Evolutionary conservation across 2,329 filamentous ascomycete genomes (phyloP), one percentile per base, ranked within the genome.

Genomic region (Aspergillus fijiensis): DNA sequence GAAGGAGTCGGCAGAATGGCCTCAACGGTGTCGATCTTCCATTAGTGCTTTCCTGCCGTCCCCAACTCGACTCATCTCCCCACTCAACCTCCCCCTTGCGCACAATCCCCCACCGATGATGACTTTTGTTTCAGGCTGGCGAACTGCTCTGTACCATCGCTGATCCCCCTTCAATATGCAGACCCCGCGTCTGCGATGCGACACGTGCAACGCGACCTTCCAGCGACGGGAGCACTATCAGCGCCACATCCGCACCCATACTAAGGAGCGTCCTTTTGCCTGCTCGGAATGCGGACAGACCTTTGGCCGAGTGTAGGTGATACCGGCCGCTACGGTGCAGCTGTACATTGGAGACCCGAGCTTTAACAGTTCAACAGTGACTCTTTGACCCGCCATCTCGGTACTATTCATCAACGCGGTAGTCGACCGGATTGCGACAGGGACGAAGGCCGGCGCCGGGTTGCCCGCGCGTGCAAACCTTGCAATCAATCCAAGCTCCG

Each of bases 161-260:
- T 14, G 3, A 25, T 27, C 5, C 12, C 19, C 1, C 16, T 19
- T 6, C 33, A 5, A 35, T 11, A 54, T 54, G 51, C 51, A 54
- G 29, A 19, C 33, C 14, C 14, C 14, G 21, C 33, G 27, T 16
- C 25, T 23, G 19, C 35, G 5, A 23, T 54, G 51, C 35, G 51
- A 47, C 23, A 23, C 35, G 10, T 54, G 51, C 51, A 54, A 29
- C 16, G 53, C 55, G 23, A 49, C 45, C 11, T 56, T 56, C 33
- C 47, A 27, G 12, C 54, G 54, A 50, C 54, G 45, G 23, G 54
- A 56, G 29, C 54, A 56, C 27, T 49, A 56, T 39, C 27, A 56
- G 45, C 54, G 54, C n/a, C 54, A 56, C 23, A 56, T 56, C 29
- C 45, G 54, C 19, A 56, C 48, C 21, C 54, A 56, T 39, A 56